These are phyloP conservation scores for Thoreauomyces humboldtii DNA, from an alignment of 192 early-diverging fungal species.

Conservation along the genomic window DNA sequence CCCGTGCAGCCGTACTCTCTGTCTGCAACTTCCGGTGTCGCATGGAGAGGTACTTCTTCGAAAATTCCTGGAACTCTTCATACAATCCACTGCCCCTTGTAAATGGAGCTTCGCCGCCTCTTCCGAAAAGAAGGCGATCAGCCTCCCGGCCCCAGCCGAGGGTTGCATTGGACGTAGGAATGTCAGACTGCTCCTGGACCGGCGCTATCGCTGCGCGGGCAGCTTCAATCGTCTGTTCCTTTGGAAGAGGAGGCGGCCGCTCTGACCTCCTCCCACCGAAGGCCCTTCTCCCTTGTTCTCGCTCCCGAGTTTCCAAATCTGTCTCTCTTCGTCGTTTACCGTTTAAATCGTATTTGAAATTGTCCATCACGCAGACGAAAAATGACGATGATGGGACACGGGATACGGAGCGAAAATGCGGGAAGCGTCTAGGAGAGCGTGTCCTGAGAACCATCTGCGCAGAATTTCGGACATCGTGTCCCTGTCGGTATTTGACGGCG, in stretches of 20 bases:
- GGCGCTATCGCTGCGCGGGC: not conserved
- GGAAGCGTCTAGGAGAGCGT: not conserved
- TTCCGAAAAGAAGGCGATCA: constrained; percentile 14
- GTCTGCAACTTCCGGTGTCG: constrained; percentile 9
- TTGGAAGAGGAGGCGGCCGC: not conserved
- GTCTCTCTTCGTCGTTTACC: constrained; percentile 15
- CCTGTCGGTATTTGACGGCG: too few species aligned
- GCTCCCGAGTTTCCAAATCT: constrained; percentile 5
- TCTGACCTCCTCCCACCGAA: not conserved
- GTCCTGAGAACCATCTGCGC: not conserved
- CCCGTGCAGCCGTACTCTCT: not conserved
- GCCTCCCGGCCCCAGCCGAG: constrained; percentile 10
- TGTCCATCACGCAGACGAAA: too few species aligned
- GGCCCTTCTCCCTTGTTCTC: not conserved
- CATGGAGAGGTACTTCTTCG: constrained; percentile 7
- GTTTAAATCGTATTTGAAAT: constrained; percentile 18
- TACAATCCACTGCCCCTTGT: not conserved
- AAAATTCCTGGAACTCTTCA: constrained; percentile 27
- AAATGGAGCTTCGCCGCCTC: constrained; percentile 24
- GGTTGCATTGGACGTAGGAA: not conserved
- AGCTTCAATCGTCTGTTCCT: not conserved
- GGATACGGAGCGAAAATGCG: not conserved
- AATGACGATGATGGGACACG: not conserved
- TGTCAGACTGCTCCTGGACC: not conserved
- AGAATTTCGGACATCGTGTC: too few species aligned